Conservation (phyloP, 306 rosid species). For the Quercus berberidifolia region DNA sequence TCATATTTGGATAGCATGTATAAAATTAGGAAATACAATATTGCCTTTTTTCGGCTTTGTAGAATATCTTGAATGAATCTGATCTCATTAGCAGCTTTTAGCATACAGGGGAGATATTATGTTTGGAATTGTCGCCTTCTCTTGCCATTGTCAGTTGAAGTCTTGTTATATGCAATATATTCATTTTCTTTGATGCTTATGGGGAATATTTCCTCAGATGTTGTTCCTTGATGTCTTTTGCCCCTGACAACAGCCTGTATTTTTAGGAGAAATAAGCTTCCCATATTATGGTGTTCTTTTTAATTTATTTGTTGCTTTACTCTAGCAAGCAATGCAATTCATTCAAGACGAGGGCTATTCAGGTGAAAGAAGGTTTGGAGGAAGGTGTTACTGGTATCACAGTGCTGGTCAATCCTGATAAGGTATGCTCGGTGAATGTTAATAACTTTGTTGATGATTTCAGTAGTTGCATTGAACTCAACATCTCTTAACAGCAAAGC, state of each 20-base stretch:
- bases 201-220: neutral
- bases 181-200: neutral
- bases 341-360: slow-evolving; percentile 56
- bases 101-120: neutral
- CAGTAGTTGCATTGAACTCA: neutral
- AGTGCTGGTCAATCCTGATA: slow-evolving; percentile 65
- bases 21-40: too few species aligned
- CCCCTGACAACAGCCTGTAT: neutral
- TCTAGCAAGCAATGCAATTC: slow-evolving; percentile 66
- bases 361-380: slow-evolving; percentile 66
- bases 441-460: neutral
- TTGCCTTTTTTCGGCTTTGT: neutral
- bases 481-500: neutral
- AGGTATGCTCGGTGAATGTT: slow-evolving; percentile 39
- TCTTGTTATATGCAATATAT: neutral
- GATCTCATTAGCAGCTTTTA: neutral
- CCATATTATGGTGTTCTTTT: neutral
- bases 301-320: slow-evolving; percentile 11
- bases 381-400: slow-evolving; percentile 36
- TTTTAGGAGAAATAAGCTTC: neutral
- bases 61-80: neutral
- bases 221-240: neutral
- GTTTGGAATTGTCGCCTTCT: too few species aligned
- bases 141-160: neutral
- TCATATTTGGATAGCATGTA: too few species aligned